A percentile compares a stretch with the other conserved stretches of the same genome.
phyloP scores from a whole-genome alignment of 164 flowering plant species.

The Taxillus chinensis region DNA sequence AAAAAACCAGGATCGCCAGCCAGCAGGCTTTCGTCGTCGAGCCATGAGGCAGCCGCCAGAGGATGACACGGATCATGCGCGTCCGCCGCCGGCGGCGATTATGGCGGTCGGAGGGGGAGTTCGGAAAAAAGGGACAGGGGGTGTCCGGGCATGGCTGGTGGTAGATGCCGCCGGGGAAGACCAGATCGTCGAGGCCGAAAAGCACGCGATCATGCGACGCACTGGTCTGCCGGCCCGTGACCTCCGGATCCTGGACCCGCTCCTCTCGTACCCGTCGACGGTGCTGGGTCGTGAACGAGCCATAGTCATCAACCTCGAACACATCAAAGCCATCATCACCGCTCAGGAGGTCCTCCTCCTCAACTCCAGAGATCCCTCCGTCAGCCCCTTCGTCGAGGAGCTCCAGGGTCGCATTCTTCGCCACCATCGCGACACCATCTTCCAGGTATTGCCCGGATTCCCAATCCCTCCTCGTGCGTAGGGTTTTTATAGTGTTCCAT shows the following conservation, averaged over 20 bases:
- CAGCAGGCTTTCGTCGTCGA: too few species aligned
- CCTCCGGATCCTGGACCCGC: slow-evolving; percentile 14
- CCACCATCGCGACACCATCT: too few species aligned
- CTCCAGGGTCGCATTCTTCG: slow-evolving; percentile 3
- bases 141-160: slow-evolving; percentile 8
- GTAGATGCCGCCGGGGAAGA: not conserved
- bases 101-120: not conserved
- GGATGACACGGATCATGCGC: slow-evolving; percentile 26
- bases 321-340: slow-evolving; percentile 13
- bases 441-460: too few species aligned
- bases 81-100: not conserved
- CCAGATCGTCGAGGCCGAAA: slow-evolving; percentile 6
- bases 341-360: slow-evolving; percentile 9
- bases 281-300: slow-evolving; percentile 14
- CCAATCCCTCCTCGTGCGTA: too few species aligned
- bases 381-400: slow-evolving; percentile 10
- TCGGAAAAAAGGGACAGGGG: slow-evolving; percentile 10
- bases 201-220: slow-evolving; percentile 14
- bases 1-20: too few species aligned
- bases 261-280: slow-evolving; percentile 14
- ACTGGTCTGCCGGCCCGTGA: slow-evolving; percentile 17
- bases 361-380: slow-evolving; percentile 8
- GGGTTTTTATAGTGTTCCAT: too few species aligned
- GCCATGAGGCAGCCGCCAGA: slow-evolving; percentile 10
- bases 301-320: slow-evolving; percentile 16